Conservation (phyloP, 2,329 filamentous ascomycete genomes). For the Curvularia lunata region DNA sequence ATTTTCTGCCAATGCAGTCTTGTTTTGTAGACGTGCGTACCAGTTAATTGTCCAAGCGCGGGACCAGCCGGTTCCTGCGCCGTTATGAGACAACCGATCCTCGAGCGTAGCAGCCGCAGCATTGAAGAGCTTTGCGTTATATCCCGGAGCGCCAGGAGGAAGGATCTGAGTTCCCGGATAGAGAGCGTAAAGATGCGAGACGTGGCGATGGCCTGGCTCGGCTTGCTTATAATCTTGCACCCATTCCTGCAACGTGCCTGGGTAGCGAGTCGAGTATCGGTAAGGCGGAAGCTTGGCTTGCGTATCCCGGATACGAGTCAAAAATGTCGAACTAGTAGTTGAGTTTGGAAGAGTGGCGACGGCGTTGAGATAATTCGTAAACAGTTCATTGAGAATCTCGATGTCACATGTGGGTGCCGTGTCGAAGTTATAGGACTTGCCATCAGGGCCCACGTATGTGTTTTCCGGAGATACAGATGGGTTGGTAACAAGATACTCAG, state of each 20-base stretch:
- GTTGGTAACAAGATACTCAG: constrained; percentile 38
- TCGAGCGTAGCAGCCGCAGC: constrained; percentile 42
- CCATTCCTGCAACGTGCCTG: constrained; percentile 41
- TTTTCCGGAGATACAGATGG: constrained; percentile 52
- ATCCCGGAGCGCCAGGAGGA: constrained; percentile 36
- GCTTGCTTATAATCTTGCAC: constrained; percentile 45
- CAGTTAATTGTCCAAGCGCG: constrained; percentile 59
- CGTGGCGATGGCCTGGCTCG: constrained; percentile 59
- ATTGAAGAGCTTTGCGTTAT: constrained; percentile 30
- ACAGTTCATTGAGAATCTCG: constrained; percentile 52
- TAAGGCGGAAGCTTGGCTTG: constrained; percentile 20
- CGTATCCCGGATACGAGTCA: constrained; percentile 7
- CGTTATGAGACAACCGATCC: constrained; percentile 34
- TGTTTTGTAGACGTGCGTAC: constrained; percentile 54
- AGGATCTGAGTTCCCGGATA: constrained; percentile 55
- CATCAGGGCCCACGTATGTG: constrained; percentile 41
- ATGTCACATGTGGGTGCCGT: constrained; percentile 55
- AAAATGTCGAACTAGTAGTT: constrained; percentile 1
- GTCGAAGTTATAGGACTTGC: constrained; percentile 18
- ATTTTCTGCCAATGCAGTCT: constrained; percentile 44
- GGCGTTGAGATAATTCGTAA: constrained; percentile 40
- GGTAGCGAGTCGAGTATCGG: constrained; percentile 30
- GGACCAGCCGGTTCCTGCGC: constrained; percentile 60
- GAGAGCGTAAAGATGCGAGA: constrained; percentile 59
- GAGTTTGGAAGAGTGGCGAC: not conserved